These are phyloP conservation scores for Rhytidiadelphus loreus DNA, from an alignment of 225 moss, liverwort and hornwort species.

Conservation along the genomic window DNA sequence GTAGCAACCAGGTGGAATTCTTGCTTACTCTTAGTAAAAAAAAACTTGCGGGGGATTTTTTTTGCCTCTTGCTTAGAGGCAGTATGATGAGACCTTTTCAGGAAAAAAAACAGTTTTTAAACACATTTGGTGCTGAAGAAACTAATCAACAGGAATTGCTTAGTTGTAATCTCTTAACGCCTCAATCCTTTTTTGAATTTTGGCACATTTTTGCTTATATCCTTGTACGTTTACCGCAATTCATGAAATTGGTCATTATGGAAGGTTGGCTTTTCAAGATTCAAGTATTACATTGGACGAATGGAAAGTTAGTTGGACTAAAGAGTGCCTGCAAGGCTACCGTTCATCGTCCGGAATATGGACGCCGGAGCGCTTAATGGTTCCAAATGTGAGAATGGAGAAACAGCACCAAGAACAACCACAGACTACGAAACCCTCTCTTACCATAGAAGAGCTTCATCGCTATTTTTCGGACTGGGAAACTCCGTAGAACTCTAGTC, in stretches of 20 bases:
- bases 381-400: neutral
- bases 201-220: too few relatives aligned
- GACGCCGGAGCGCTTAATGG: neutral
- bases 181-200: neutral
- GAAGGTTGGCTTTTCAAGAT: neutral
- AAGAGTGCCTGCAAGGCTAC: neutral
- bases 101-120: neutral
- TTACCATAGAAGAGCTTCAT: neutral
- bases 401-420: neutral
- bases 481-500: neutral
- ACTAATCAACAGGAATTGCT: neutral
- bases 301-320: neutral
- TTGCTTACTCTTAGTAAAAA: neutral
- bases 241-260: neutral
- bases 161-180: neutral
- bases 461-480: neutral
- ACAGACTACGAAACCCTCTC: too few relatives aligned
- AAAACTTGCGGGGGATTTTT: neutral
- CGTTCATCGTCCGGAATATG: neutral
- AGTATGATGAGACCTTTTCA: neutral
- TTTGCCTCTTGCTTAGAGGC: constrained; percentile 3
- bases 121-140: neutral
- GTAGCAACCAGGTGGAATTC: neutral
- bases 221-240: neutral
- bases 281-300: neutral